Percentiles rank a stretch among this genome's conserved stretches.
Conservation (phyloP, 257 asterid genomes). For the Primulina eburnea region DNA sequence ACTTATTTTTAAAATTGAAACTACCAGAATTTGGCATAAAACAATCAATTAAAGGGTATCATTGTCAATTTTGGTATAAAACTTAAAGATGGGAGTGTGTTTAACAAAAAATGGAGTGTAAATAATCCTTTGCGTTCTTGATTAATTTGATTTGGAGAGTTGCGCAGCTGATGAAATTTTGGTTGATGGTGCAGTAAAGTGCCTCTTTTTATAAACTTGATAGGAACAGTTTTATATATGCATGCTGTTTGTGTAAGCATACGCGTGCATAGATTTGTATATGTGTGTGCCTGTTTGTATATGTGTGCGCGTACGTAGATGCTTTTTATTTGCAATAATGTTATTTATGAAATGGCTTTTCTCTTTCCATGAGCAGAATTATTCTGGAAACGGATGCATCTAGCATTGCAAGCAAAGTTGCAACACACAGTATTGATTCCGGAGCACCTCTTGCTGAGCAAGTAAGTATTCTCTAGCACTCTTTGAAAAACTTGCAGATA, state of each 20-base stretch:
- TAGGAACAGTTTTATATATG: background rate
- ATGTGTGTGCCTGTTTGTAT: background rate
- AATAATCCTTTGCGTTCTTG: background rate
- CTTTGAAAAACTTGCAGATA: background rate
- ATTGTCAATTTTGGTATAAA: too few relatives aligned
- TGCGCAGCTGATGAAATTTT: background rate
- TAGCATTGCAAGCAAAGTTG: conserved; percentile 47
- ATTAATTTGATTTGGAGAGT: background rate
- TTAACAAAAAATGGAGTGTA: too few relatives aligned
- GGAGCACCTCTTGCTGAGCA: conserved; percentile 57
- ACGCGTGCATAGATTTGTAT: background rate
- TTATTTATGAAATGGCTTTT: background rate
- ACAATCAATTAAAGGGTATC: too few relatives aligned
- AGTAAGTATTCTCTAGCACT: conserved; percentile 27
- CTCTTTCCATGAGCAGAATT: conserved; percentile 26
- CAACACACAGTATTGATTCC: conserved; percentile 37
- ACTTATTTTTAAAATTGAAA: too few relatives aligned
- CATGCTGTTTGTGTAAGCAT: background rate
- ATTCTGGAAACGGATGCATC: conserved; percentile 50
- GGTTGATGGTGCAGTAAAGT: background rate
- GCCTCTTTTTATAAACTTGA: too few relatives aligned
- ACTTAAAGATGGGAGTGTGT: too few relatives aligned
- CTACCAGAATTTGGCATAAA: too few relatives aligned
- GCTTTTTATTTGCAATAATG: background rate
- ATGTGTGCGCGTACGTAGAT: too few relatives aligned